Evolutionary conservation across 202 grass and related monocot species (phyloP).

Genomic region (Digitaria exilis): DNA sequence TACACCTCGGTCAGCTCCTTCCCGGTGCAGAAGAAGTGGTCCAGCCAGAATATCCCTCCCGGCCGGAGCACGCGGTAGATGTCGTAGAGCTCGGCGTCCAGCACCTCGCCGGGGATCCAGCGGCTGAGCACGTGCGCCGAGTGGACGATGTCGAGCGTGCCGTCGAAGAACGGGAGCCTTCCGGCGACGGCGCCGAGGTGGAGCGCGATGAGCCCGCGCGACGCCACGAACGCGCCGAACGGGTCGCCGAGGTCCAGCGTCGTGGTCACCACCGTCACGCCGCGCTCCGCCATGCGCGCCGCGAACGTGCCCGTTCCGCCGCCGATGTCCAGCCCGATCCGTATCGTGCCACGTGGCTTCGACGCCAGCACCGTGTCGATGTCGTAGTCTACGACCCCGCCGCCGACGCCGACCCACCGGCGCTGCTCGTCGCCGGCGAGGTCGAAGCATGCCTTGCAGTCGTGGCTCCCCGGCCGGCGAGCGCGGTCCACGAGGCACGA

Average conservation of each 20-base stretch:
- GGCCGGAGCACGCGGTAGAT: conserved; percentile 52
- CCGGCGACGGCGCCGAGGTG: conserved; percentile 37
- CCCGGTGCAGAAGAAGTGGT: conserved; percentile 52
- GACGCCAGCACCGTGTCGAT: conserved; percentile 46
- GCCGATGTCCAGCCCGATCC: conserved; percentile 58
- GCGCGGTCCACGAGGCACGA: conserved; percentile 38
- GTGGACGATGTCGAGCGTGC: conserved; percentile 53
- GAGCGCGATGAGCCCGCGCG: conserved; percentile 51
- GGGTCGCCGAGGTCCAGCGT: conserved; percentile 53
- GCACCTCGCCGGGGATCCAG: conserved; percentile 47
- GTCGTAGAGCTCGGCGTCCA: conserved; percentile 51
- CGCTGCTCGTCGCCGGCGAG: conserved; percentile 46
- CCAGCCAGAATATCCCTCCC: conserved; percentile 54
- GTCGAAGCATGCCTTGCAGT: conserved; percentile 56
- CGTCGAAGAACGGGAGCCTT: conserved; percentile 52
- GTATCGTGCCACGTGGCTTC: conserved; percentile 41
- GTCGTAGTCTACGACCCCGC: conserved; percentile 42
- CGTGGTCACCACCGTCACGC: conserved; percentile 53
- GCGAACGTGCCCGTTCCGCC: conserved; percentile 51
- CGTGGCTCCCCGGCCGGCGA: background rate
- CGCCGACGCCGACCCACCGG: conserved; percentile 36
- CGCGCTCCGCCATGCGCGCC: conserved; percentile 48
- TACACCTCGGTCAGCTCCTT: conserved; percentile 42
- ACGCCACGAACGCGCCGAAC: conserved; percentile 53
- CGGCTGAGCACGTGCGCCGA: conserved; percentile 46